These are phyloP conservation scores for Aciculosporium take DNA, from an alignment of 2,329 filamentous ascomycete species.

Conservation along the genomic window DNA sequence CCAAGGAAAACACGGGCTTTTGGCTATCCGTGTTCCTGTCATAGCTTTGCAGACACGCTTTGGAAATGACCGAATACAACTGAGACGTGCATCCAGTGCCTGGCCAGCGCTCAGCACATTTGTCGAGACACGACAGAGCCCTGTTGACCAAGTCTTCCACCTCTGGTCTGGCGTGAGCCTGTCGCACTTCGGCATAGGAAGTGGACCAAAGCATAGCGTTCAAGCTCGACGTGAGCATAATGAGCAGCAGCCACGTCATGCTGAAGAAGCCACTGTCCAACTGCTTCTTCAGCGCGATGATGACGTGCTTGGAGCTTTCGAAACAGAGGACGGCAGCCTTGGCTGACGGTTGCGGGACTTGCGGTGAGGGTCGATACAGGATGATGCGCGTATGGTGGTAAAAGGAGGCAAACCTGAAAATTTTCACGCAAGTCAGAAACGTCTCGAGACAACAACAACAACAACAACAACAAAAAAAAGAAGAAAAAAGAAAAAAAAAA, in stretches of 20 bases:
- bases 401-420: slow-evolving; percentile 44
- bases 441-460: not conserved
- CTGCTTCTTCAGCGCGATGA: slow-evolving; percentile 67
- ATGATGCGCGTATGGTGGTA: slow-evolving; percentile 84
- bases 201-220: slow-evolving; percentile 87
- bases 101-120: slow-evolving; percentile 80
- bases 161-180: slow-evolving; percentile 55
- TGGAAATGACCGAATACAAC: slow-evolving; percentile 74
- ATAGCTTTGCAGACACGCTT: slow-evolving; percentile 79
- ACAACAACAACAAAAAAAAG: no score
- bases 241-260: slow-evolving; percentile 85
- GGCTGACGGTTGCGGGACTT: slow-evolving; percentile 71
- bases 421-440: not conserved
- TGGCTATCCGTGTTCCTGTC: slow-evolving; percentile 30
- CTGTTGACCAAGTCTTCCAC: slow-evolving; percentile 61
- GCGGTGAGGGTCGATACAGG: slow-evolving; percentile 80
- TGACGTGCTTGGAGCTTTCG: slow-evolving; percentile 68
- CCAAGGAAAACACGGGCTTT: slow-evolving; percentile 16
- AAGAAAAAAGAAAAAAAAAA: no score
- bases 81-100: slow-evolving; percentile 73
- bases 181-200: slow-evolving; percentile 72
- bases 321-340: slow-evolving; percentile 72
- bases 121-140: slow-evolving; percentile 64
- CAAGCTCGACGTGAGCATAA: slow-evolving; percentile 79
- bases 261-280: slow-evolving; percentile 64